Evolutionary conservation across 768 basidiomycete genomes (phyloP).

Genomic region (Termitomyces sp.): DNA sequence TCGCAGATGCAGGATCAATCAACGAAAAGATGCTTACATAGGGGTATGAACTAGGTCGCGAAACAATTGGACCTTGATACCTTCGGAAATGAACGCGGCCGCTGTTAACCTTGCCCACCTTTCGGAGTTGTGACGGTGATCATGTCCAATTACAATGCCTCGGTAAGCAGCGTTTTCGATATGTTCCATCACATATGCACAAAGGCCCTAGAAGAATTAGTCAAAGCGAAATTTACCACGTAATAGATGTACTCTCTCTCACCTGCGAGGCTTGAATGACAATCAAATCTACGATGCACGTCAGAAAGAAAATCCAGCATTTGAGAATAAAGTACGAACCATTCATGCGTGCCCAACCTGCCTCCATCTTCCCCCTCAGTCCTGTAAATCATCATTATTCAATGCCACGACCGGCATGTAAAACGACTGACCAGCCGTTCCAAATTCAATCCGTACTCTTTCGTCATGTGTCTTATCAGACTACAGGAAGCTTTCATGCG

Average conservation of each 20-base stretch:
- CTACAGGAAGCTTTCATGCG: background rate
- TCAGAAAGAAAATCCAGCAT: background rate
- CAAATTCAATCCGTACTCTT: conserved; percentile 77
- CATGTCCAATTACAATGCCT: conserved; percentile 82
- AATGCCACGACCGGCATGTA: background rate
- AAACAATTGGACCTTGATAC: conserved; percentile 65
- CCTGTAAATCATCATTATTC: conserved; percentile 37
- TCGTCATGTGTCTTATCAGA: background rate
- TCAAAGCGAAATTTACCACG: background rate
- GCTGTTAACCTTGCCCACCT: conserved; percentile 76
- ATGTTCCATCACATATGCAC: conserved; percentile 57
- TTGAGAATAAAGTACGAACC: conserved; percentile 24
- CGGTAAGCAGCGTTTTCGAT: conserved; percentile 46
- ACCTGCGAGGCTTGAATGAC: conserved; percentile 82
- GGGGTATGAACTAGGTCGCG: conserved; percentile 76
- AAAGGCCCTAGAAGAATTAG: conserved; percentile 52
- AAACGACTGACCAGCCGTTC: conserved; percentile 63
- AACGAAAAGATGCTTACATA: conserved; percentile 37
- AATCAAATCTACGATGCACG: conserved; percentile 47
- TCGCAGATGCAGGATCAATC: background rate
- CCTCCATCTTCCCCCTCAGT: conserved; percentile 77
- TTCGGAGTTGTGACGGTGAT: conserved; percentile 78
- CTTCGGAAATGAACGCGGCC: conserved; percentile 55
- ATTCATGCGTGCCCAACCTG: conserved; percentile 90
- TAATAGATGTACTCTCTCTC: conserved; percentile 2